Evolutionary conservation across 2,329 filamentous ascomycete genomes (phyloP).

Genomic region (Curvularia sp.): DNA sequence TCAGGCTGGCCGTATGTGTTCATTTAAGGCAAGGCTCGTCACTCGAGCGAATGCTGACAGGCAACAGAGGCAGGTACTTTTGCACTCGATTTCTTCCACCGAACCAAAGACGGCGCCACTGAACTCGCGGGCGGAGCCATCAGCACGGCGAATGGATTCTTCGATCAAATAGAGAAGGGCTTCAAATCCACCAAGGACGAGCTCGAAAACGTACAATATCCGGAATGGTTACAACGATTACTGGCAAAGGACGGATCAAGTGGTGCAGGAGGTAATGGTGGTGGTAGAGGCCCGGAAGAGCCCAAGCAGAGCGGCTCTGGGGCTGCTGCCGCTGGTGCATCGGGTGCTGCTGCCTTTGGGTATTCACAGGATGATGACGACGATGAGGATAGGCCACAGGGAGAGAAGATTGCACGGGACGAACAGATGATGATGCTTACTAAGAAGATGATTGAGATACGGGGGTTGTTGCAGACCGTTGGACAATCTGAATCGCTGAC

Average conservation of each 20-base stretch:
- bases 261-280: slow-evolving; percentile 49
- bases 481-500: slow-evolving; percentile 89
- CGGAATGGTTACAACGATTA: slow-evolving; percentile 80
- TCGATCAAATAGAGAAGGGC: slow-evolving; percentile 78
- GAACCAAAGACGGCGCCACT: slow-evolving; percentile 73
- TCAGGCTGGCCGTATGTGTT: slow-evolving; percentile 80
- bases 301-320: slow-evolving; percentile 63
- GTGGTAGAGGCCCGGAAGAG: slow-evolving; percentile 53
- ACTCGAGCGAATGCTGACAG: slow-evolving; percentile 50
- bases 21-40: slow-evolving; percentile 2
- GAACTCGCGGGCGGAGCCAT: slow-evolving; percentile 74
- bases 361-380: slow-evolving; percentile 74
- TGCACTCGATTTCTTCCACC: slow-evolving; percentile 76
- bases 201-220: slow-evolving; percentile 72
- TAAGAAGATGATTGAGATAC: slow-evolving; percentile 99
- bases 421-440: slow-evolving; percentile 99
- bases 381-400: slow-evolving; percentile 69
- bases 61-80: slow-evolving; percentile 74
- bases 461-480: slow-evolving; percentile 87
- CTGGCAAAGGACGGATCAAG: slow-evolving; percentile 56
- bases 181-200: slow-evolving; percentile 86
- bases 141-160: slow-evolving; percentile 75
- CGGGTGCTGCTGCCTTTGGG: slow-evolving; percentile 79
- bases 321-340: slow-evolving; percentile 70
- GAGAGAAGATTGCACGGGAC: slow-evolving; percentile 76